Evolutionary conservation across 2,329 filamentous ascomycete genomes (phyloP), one percentile per base, ranked within the genome.

Genomic region (Cladosporium sp.): DNA sequence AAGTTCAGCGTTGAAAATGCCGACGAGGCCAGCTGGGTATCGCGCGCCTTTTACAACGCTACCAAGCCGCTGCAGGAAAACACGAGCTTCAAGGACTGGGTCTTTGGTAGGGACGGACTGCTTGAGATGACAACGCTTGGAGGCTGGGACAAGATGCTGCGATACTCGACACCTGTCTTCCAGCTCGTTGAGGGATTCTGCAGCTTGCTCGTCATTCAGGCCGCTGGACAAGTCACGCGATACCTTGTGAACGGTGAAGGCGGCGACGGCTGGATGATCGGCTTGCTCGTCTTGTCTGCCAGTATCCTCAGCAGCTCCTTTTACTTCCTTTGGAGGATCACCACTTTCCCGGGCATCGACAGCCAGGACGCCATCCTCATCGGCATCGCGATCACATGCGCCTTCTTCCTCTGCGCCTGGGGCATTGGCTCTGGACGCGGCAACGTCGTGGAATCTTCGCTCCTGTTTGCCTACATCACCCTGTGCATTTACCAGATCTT

Each of bases 401-500:
- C 92, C 60, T 89, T 97, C 69, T 97, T 98, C 75, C 84, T 99
- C 16, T 95, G 92, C 76, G 91, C 91, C 16, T 97, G 94, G 84
- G 95, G 95, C 29, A 97, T 98, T 72, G 91, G 91, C 68, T 97
- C 92, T 73, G 94, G 94, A 1, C 89, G 93, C 72, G 95, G 95
- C 67, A 99, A 97, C 74, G 92, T 94, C 2, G 91, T 98, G 64
- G 94, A 99, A 80, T 96, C 92, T 71, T 97, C 94, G 26, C 83
- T 99, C 12, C 85, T 99, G 31, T 98, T 99, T 75, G 94, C 95
- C 74, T 99, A 99, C 79, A 88, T 97, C 67, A 95, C 97, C n/a
- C 89, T 99, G 68, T 98, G 94, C 82, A 91, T 98, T 75, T 99
- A 98, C 81, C 95, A 99, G 79, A 98, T 98, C 78, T 98, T 98